phyloP scores from a whole-genome alignment of 768 basidiomycete species.

The Lepiota venenata region DNA sequence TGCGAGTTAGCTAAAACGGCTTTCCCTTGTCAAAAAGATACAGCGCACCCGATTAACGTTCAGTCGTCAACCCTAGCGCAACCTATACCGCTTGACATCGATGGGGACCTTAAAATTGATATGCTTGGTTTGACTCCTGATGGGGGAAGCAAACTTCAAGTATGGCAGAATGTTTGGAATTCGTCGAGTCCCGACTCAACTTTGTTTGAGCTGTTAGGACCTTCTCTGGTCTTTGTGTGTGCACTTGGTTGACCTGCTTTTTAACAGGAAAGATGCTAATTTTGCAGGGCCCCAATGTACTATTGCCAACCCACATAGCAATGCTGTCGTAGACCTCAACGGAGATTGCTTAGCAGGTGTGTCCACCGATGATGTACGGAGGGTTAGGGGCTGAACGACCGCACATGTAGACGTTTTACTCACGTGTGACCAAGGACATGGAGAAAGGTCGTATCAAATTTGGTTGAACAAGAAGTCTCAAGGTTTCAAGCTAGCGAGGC shows the following conservation, averaged over 20 bases:
- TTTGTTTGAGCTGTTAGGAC: constrained; percentile 67
- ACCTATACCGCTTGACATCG: constrained; percentile 82
- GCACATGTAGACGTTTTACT: constrained; percentile 74
- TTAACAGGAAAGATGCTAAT: constrained; percentile 49
- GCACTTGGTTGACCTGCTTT: background rate
- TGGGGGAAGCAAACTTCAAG: constrained; percentile 39
- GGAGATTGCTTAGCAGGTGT: constrained; percentile 93
- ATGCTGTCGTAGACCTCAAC: constrained; percentile 90
- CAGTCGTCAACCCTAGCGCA: constrained; percentile 70
- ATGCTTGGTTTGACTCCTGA: constrained; percentile 65
- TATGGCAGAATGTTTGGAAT: constrained; percentile 86
- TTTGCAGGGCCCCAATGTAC: constrained; percentile 67
- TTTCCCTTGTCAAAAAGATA: constrained; percentile 26
- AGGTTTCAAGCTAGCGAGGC: constrained; percentile 68
- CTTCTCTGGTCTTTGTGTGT: background rate
- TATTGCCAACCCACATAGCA: constrained; percentile 88
- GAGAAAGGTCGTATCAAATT: constrained; percentile 75
- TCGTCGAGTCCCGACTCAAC: constrained; percentile 44
- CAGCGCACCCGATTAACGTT: constrained; percentile 41
- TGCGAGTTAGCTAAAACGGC: background rate
- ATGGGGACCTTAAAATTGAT: constrained; percentile 89
- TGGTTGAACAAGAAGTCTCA: constrained; percentile 85
- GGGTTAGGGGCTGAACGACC: background rate
- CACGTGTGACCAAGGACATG: constrained; percentile 67
- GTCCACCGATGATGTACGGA: background rate